Evolutionary conservation across 2,329 filamentous ascomycete genomes (phyloP), one percentile per base, ranked within the genome.

Genomic region (Magnaporthiopsis poae): DNA sequence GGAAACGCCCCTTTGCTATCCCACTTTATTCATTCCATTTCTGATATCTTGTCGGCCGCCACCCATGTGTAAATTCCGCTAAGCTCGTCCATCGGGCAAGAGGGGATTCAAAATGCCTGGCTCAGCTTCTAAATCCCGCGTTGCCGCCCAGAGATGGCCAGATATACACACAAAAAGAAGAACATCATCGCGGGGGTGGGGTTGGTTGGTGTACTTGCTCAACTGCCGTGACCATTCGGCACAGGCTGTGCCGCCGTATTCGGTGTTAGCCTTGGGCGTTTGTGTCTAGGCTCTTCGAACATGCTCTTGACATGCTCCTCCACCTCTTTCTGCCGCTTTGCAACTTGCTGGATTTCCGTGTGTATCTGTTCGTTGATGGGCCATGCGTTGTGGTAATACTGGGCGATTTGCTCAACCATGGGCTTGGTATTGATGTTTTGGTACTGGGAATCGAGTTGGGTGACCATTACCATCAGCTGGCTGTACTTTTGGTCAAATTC

Each of bases 371-470:
- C 46, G 46, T 9, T 56, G 21, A 56, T 9, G 46, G 46, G 46
- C 21, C n/a, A 21, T 5, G 3, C 7, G 46, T 21, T 56, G 46
- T 56, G 46, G 9, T 56, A 56, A 11, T 56, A 18, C 21, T 56
- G 18, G 18, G 46, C 46, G n/a, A 84, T 80, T 0, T 73, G 73
- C 7, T 76, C 73, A 18, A 77, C 79, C 33, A 84, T 73, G 1
- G 74, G 70, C 62, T 76, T 79, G 1, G 81, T 80, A 27, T 72
- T 77, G 9, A 87, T 72, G 69, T 82, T 84, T 66, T 79, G 80
- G 68, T 79, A 85, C 68, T 82, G 83, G 0, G 68, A 66, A 70
- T 83, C 79, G 9, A 87, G 69, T 0, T 76, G 72, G 27, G 70
- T 70, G 5, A 82, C 39, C 62, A 36, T 62, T 33, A 21, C 12